These are phyloP conservation scores for Aspergillus baeticus DNA, from an alignment of 495 filamentous ascomycete genomes.

Conservation along the genomic window DNA sequence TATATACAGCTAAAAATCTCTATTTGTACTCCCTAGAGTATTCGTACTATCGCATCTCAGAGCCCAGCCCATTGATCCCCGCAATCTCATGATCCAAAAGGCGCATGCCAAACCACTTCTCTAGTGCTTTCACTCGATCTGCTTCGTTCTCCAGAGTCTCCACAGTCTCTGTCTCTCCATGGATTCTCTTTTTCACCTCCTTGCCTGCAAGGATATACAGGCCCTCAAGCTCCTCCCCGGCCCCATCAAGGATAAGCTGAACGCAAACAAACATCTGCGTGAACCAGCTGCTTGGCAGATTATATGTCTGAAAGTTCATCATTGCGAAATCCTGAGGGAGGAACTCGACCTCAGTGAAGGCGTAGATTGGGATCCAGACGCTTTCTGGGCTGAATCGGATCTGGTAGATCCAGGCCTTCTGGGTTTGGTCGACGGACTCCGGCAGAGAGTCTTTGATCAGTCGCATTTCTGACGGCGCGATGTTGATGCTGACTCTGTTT, in stretches of 20 bases:
- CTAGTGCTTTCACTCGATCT: conserved; percentile 53
- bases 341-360: conserved; percentile 62
- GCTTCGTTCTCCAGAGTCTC: conserved; percentile 45
- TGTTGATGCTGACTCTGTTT: conserved; percentile 34
- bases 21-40: no score
- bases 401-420: conserved; percentile 62
- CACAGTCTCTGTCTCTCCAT: conserved; percentile 53
- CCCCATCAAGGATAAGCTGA: conserved; percentile 47
- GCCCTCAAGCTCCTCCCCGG: conserved; percentile 47
- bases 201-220: conserved; percentile 55
- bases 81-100: conserved; percentile 50
- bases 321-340: conserved; percentile 54
- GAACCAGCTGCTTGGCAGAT: conserved; percentile 50
- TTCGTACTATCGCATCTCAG: conserved; percentile 38
- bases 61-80: conserved; percentile 47
- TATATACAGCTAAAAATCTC: no score
- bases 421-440: conserved; percentile 39
- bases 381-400: conserved; percentile 42
- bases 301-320: conserved; percentile 57
- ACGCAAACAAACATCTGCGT: conserved; percentile 50
- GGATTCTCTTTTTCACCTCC: conserved; percentile 55
- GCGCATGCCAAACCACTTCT: conserved; percentile 54
- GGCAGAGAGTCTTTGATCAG: conserved; percentile 43
- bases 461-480: conserved; percentile 50
- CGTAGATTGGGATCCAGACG: conserved; percentile 54